A percentile compares a stretch with the other conserved stretches of the same genome.
phyloP scores from a whole-genome alignment of 2,329 filamentous ascomycete genomes.

The Fusarium sp. region DNA sequence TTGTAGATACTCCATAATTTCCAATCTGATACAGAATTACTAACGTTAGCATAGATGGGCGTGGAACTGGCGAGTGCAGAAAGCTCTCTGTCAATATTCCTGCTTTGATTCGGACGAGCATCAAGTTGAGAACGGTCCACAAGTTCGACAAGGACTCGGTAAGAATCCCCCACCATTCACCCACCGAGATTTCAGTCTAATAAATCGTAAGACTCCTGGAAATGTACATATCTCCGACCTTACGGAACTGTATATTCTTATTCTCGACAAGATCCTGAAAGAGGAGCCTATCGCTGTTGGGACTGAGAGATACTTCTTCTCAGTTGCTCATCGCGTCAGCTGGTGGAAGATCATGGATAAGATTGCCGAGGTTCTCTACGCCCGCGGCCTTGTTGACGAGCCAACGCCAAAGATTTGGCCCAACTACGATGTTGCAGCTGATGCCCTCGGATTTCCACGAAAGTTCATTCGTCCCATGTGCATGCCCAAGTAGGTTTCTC shows the following conservation, averaged over 20 bases:
- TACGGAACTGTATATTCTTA: slow-evolving; percentile 40
- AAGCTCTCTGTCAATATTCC: slow-evolving; percentile 48
- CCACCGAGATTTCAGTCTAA: neutral
- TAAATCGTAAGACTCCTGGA: slow-evolving; percentile 27
- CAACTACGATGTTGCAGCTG: slow-evolving; percentile 43
- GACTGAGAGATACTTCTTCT: slow-evolving; percentile 47
- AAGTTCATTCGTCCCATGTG: slow-evolving; percentile 15
- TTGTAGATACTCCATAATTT: slow-evolving; percentile 35
- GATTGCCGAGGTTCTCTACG: slow-evolving; percentile 39
- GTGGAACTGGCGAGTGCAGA: slow-evolving; percentile 44
- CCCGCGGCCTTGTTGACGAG: slow-evolving; percentile 42
- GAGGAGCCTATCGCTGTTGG: slow-evolving; percentile 40
- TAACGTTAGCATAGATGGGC: slow-evolving; percentile 41
- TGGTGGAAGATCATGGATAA: slow-evolving; percentile 44
- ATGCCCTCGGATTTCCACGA: slow-evolving; percentile 43
- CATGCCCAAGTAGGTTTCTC: slow-evolving; percentile 6
- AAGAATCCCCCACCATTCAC: neutral
- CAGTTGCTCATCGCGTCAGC: slow-evolving; percentile 37
- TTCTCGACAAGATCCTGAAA: slow-evolving; percentile 43
- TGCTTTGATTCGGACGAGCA: slow-evolving; percentile 41
- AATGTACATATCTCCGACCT: slow-evolving; percentile 46
- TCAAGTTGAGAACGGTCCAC: slow-evolving; percentile 40
- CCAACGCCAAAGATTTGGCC: slow-evolving; percentile 41
- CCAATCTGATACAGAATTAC: neutral
- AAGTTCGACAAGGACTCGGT: slow-evolving; percentile 47